These are phyloP conservation scores for Aspergillus carbonarius DNA, from an alignment of 2,329 filamentous ascomycete genomes.

Conservation along the genomic window DNA sequence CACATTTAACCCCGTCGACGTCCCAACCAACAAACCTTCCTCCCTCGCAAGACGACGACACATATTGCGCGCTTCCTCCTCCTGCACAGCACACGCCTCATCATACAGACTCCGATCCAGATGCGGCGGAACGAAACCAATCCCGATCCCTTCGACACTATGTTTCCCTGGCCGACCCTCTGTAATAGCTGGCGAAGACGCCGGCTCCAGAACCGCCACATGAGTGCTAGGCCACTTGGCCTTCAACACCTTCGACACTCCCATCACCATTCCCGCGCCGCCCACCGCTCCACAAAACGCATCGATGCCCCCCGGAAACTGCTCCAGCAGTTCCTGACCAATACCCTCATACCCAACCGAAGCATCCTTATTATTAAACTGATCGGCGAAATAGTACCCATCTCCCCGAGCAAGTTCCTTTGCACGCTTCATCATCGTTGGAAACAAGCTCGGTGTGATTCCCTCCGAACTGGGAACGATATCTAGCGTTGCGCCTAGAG, in stretches of 20 bases:
- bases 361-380: constrained; percentile 14
- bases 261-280: constrained; percentile 16
- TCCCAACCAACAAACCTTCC: constrained; percentile 79
- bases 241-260: constrained; percentile 11
- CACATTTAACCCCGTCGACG: constrained; percentile 20
- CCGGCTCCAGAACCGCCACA: constrained; percentile 15
- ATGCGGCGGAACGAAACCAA: constrained; percentile 89
- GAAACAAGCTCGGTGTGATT: constrained; percentile 10
- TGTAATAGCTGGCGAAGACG: constrained; percentile 10
- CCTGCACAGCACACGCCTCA: constrained; percentile 91
- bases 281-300: constrained; percentile 16
- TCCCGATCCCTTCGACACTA: constrained; percentile 93
- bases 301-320: constrained; percentile 15
- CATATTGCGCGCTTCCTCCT: constrained; percentile 77
- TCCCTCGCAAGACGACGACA: constrained; percentile 80
- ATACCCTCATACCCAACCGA: constrained; percentile 12
- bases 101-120: constrained; percentile 73
- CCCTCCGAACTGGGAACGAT: constrained; percentile 10
- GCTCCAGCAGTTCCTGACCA: constrained; percentile 11
- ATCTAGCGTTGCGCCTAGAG: constrained; percentile 13
- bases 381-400: constrained; percentile 10
- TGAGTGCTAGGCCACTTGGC: neutral
- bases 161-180: constrained; percentile 58
- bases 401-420: neutral
- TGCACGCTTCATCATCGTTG: constrained; percentile 10